Evolutionary conservation across 2,329 filamentous ascomycete genomes (phyloP).

Genomic region (Sarocladiaceae sp.): DNA sequence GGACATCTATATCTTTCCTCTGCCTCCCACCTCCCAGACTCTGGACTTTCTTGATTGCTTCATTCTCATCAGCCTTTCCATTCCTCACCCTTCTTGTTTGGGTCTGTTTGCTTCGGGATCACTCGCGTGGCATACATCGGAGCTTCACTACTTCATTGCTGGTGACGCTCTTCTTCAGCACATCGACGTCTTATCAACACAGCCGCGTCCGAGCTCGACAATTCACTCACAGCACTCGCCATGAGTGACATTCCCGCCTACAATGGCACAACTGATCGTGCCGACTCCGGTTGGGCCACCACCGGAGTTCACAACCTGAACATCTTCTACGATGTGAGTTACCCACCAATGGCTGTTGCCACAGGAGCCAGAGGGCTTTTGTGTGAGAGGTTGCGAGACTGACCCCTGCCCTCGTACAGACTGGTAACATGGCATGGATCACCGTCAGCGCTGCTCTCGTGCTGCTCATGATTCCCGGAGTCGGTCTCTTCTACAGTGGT

Average conservation of each 20-base stretch:
- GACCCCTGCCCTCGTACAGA: constrained; percentile 36
- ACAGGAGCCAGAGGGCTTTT: neutral
- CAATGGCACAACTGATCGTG: constrained; percentile 45
- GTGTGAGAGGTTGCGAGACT: neutral
- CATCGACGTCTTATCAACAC: neutral
- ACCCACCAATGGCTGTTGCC: neutral
- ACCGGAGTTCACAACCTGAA: constrained; percentile 65
- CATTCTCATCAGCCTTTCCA: constrained; percentile 1
- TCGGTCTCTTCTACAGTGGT: constrained; percentile 93
- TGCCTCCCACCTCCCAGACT: neutral
- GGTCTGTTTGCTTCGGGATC: neutral
- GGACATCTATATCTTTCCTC: constrained; percentile 8
- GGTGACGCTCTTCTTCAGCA: constrained; percentile 1
- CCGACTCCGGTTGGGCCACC: constrained; percentile 46
- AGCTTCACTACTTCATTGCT: constrained; percentile 8
- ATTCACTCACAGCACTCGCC: neutral
- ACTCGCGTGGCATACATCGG: neutral
- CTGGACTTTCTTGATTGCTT: neutral
- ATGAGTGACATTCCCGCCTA: constrained; percentile 26
- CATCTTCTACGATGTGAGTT: constrained; percentile 71
- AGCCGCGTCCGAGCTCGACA: neutral
- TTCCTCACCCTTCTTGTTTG: neutral
- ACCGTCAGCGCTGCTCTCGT: constrained; percentile 73
- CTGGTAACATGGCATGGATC: constrained; percentile 81
- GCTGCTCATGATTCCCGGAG: constrained; percentile 87